Conservation (phyloP, 2,329 filamentous ascomycete genomes). For the Ceratocystis papillata region DNA sequence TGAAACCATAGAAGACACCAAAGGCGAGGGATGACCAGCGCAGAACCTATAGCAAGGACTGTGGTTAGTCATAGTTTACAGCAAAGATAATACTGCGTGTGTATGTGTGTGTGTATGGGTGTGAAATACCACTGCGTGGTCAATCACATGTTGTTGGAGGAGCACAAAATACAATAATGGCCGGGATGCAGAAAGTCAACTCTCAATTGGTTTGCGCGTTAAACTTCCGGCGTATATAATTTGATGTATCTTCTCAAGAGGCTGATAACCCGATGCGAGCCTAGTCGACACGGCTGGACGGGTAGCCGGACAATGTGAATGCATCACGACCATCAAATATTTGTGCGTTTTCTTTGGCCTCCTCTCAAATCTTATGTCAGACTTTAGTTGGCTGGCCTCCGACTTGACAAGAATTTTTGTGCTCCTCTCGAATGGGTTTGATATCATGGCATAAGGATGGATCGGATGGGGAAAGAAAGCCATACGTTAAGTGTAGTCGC, state of each 20-base stretch:
- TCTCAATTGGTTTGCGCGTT: background rate
- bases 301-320: background rate
- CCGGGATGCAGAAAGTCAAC: background rate
- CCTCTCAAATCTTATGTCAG: background rate
- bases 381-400: background rate
- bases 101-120: background rate
- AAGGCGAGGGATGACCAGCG: conserved; percentile 89
- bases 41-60: conserved; percentile 58
- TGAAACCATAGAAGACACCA: conserved; percentile 91
- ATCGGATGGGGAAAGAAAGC: conserved; percentile 6
- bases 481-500: conserved; percentile 22
- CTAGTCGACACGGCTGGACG: background rate
- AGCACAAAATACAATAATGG: background rate
- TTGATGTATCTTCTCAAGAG: background rate
- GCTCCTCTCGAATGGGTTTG: background rate
- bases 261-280: background rate
- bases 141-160: conserved; percentile 3
- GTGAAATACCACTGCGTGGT: background rate
- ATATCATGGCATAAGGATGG: background rate
- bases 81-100: background rate
- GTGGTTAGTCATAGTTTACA: background rate
- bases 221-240: background rate
- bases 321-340: background rate
- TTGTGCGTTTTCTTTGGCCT: background rate
- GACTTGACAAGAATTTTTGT: background rate